phyloP scores from a whole-genome alignment of 2,329 filamentous ascomycete species.

The Xylaria sp. region DNA sequence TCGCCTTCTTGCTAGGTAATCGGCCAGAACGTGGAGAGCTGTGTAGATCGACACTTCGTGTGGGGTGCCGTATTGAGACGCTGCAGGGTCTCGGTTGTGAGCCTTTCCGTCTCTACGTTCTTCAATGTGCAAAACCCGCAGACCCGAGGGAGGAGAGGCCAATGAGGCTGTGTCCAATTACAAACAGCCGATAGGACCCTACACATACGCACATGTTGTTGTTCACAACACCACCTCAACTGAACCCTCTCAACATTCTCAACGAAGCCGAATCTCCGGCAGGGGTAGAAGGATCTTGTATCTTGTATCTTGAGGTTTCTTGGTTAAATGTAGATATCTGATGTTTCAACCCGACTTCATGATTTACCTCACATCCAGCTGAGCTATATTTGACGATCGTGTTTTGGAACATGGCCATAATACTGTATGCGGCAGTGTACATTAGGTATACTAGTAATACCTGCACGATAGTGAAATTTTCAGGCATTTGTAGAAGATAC shows the following conservation, averaged over 20 bases:
- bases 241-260: conserved; percentile 17
- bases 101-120: conserved; percentile 4
- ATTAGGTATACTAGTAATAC: no score
- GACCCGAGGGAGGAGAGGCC: conserved; percentile 38
- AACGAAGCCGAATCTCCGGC: conserved; percentile 4
- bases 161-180: conserved; percentile 44
- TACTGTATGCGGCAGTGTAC: no score
- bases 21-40: background rate
- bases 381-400: background rate
- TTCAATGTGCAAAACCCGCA: no score
- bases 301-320: background rate
- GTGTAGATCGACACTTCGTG: conserved; percentile 14
- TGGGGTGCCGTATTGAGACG: background rate
- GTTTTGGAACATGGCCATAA: background rate
- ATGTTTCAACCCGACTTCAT: background rate
- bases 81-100: conserved; percentile 5
- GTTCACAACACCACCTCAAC: background rate
- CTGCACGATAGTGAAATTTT: background rate
- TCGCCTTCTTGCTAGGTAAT: background rate
- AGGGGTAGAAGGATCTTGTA: background rate
- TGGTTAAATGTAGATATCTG: background rate
- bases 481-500: conserved; percentile 6
- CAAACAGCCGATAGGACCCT: conserved; percentile 2
- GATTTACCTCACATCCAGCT: background rate
- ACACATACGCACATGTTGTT: background rate